phyloP scores from a whole-genome alignment of 495 filamentous ascomycete genomes.

The Filosporella fistucella region DNA sequence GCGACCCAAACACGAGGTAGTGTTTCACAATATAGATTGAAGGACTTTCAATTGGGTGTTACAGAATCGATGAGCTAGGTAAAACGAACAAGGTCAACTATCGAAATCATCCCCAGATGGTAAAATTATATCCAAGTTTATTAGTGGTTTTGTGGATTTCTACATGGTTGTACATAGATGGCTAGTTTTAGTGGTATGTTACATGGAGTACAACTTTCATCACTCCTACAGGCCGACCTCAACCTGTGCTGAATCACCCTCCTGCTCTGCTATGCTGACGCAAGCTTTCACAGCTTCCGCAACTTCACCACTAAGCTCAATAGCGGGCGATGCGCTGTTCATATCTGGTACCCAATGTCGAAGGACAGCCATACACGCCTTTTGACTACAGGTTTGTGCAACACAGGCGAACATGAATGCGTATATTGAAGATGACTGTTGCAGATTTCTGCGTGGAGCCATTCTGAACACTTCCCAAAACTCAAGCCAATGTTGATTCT shows the following conservation, averaged over 20 bases:
- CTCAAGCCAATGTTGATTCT: conserved; percentile 39
- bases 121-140: too few relatives aligned
- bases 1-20: too few relatives aligned
- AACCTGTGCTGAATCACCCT: too few relatives aligned
- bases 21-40: background rate
- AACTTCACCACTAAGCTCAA: conserved; percentile 38
- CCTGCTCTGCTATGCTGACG: conserved; percentile 47
- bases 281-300: conserved; percentile 42
- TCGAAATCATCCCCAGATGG: too few relatives aligned
- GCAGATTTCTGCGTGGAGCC: conserved; percentile 40
- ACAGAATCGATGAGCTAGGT: background rate
- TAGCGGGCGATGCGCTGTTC: conserved; percentile 48
- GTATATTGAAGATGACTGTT: conserved; percentile 54
- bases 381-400: conserved; percentile 39
- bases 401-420: conserved; percentile 47
- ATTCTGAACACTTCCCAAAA: conserved; percentile 62
- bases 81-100: background rate
- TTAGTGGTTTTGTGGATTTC: too few relatives aligned
- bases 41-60: background rate
- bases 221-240: too few relatives aligned
- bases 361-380: conserved; percentile 41
- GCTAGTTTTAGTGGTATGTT: too few relatives aligned
- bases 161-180: too few relatives aligned
- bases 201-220: too few relatives aligned
- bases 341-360: conserved; percentile 53